These are phyloP conservation scores for Silene latifolia DNA, from an alignment of 148 eudicot genomes.

Conservation along the genomic window DNA sequence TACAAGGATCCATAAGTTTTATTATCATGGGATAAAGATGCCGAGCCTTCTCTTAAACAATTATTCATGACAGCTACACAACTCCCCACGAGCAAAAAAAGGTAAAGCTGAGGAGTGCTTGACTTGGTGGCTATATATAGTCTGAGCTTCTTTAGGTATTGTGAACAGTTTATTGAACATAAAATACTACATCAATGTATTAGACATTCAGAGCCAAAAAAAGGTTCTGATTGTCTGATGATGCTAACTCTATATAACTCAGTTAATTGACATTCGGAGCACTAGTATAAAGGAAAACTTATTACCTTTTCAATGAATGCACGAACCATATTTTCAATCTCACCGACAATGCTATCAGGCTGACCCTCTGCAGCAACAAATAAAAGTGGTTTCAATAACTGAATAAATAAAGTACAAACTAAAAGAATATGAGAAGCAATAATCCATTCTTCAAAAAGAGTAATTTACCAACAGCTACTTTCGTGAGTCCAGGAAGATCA, in stretches of 20 bases:
- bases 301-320: conserved; percentile 50
- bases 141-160: neutral
- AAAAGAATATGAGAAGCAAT: neutral
- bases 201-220: too few species aligned
- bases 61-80: neutral
- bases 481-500: conserved; percentile 99
- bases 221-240: neutral
- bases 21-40: too few species aligned
- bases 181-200: neutral
- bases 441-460: neutral
- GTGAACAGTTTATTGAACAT: neutral
- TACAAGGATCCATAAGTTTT: neutral
- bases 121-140: neutral
- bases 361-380: conserved; percentile 62
- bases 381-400: neutral
- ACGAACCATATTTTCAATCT: conserved; percentile 54
- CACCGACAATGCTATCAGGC: conserved; percentile 41
- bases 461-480: conserved; percentile 91
- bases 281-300: neutral
- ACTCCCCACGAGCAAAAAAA: neutral
- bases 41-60: neutral
- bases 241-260: neutral
- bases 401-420: neutral
- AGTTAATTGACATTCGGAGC: neutral
- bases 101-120: neutral